These are phyloP conservation scores for Rhazya stricta DNA, from an alignment of 257 asterid genomes.

Conservation along the genomic window DNA sequence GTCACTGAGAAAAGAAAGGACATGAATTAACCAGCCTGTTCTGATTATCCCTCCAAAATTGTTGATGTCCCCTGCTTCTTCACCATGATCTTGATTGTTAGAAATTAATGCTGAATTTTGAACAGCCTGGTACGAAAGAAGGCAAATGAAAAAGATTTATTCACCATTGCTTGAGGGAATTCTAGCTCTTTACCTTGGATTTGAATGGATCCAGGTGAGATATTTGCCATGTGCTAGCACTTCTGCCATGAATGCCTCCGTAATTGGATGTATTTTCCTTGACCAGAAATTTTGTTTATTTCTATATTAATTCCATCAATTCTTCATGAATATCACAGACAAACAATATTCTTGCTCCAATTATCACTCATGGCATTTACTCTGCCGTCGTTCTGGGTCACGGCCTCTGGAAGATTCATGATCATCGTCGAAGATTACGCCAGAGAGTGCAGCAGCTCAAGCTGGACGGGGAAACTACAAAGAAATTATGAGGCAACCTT, in stretches of 20 bases:
- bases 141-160: slow-evolving; percentile 93
- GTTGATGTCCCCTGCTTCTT: neutral
- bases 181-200: slow-evolving; percentile 90
- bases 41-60: neutral
- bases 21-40: neutral
- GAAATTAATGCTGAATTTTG: neutral
- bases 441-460: slow-evolving; percentile 73
- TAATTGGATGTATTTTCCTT: neutral
- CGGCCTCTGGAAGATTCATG: slow-evolving; percentile 89
- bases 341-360: slow-evolving; percentile 78
- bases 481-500: slow-evolving; percentile 10
- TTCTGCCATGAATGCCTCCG: neutral
- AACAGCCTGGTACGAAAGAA: slow-evolving; percentile 89
- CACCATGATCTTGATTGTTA: no score
- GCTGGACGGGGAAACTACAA: slow-evolving; percentile 37
- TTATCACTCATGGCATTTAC: slow-evolving; percentile 86
- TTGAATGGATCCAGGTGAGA: slow-evolving; percentile 90
- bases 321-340: slow-evolving; percentile 39
- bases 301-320: neutral
- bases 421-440: slow-evolving; percentile 64
- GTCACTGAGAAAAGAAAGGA: neutral
- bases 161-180: slow-evolving; percentile 79
- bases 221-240: neutral
- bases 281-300: neutral
- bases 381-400: slow-evolving; percentile 82